Evolutionary conservation across 2,329 filamentous ascomycete genomes (phyloP).

Genomic region (Phaeomoniella chlamydospora): DNA sequence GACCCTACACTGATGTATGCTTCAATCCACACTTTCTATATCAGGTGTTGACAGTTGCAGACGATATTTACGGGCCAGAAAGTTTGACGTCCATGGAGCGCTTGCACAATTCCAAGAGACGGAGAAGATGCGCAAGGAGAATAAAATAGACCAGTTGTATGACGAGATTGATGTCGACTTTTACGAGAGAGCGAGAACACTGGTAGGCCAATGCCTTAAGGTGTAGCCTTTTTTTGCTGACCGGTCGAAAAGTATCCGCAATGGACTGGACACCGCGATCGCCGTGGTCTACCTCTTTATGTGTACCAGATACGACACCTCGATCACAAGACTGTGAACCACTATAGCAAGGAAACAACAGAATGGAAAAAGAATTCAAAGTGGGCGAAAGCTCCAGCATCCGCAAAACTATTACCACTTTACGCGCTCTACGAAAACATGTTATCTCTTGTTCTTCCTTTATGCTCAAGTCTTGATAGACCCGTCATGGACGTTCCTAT

Average conservation of each 20-base stretch:
- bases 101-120: conserved; percentile 76
- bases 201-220: conserved; percentile 52
- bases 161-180: conserved; percentile 72
- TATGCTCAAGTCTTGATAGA: conserved; percentile 67
- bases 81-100: conserved; percentile 65
- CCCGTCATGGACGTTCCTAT: conserved; percentile 69
- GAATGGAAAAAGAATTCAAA: conserved; percentile 16
- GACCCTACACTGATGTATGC: conserved; percentile 33
- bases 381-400: conserved; percentile 39
- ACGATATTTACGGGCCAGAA: conserved; percentile 72
- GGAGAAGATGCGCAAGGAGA: conserved; percentile 71
- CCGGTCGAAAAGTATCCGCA: conserved; percentile 59
- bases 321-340: conserved; percentile 64
- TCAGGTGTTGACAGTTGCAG: conserved; percentile 26
- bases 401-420: conserved; percentile 65
- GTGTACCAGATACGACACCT: conserved; percentile 75
- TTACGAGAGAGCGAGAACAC: conserved; percentile 59
- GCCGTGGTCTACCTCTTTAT: conserved; percentile 78
- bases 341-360: conserved; percentile 53
- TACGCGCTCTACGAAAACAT: conserved; percentile 92
- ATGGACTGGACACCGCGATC: conserved; percentile 83
- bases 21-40: conserved; percentile 1
- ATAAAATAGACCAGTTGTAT: conserved; percentile 66
- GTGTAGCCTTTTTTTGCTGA: conserved; percentile 11
- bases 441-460: conserved; percentile 70